A percentile compares a stretch with the other conserved stretches of the same genome.
Evolutionary conservation across 2,329 filamentous ascomycete genomes (phyloP).

Genomic region (Amesomyces nigricolor): DNA sequence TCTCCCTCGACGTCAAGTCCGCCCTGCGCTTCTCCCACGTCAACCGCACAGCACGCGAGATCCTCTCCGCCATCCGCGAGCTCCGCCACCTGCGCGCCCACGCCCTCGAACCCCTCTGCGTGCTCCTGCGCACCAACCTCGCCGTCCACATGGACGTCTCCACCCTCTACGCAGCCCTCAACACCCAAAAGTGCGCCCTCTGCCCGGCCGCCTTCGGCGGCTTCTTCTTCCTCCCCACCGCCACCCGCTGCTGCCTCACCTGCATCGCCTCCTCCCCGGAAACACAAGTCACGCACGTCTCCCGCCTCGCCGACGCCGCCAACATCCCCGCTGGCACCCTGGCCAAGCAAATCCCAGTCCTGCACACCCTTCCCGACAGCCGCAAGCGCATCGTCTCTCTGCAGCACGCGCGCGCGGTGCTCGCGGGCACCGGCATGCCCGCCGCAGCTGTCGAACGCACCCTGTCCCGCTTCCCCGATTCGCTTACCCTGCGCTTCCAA

Average conservation of each 20-base stretch:
- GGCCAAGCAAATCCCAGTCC: conserved; percentile 3
- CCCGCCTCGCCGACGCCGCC: conserved; percentile 7
- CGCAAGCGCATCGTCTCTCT: conserved; percentile 9
- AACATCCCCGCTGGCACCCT: not conserved
- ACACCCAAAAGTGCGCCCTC: conserved; percentile 10
- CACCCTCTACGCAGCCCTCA: conserved; percentile 7
- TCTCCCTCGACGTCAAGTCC: conserved; percentile 13
- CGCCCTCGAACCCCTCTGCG: conserved; percentile 14
- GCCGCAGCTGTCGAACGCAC: not conserved
- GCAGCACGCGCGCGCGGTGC: conserved; percentile 5
- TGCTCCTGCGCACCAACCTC: conserved; percentile 9
- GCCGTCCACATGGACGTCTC: not conserved
- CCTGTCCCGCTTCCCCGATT: conserved; percentile 14
- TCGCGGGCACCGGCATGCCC: not conserved
- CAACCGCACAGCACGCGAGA: conserved; percentile 16
- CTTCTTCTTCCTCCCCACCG: conserved; percentile 16
- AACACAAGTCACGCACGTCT: conserved; percentile 8
- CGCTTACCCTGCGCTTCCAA: conserved; percentile 13
- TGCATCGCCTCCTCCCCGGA: conserved; percentile 14
- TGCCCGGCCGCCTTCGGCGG: conserved; percentile 13
- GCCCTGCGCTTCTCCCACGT: conserved; percentile 15
- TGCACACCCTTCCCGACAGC: conserved; percentile 15
- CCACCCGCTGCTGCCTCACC: conserved; percentile 13
- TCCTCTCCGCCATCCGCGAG: conserved; percentile 11
- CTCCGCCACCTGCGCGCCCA: conserved; percentile 13